Evolutionary conservation across 225 moss, liverwort and hornwort genomes (phyloP).

Genomic region (Bryum argenteum): DNA sequence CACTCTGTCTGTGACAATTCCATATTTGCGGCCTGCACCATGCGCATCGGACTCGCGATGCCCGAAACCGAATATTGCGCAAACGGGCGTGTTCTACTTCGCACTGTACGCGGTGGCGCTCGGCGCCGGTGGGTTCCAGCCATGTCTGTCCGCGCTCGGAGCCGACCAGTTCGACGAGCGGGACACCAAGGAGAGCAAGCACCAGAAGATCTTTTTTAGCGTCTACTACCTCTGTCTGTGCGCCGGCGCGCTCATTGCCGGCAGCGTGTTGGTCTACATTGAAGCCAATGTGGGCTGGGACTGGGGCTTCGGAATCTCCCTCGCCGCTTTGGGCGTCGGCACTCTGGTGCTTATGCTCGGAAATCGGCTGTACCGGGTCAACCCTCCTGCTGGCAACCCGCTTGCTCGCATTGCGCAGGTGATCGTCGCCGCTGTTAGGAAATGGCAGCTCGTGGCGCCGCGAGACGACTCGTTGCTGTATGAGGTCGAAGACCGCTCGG

Average conservation of each 20-base stretch:
- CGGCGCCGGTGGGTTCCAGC: constrained; percentile 78
- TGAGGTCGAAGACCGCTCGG: constrained; percentile 37
- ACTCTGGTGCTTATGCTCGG: constrained; percentile 57
- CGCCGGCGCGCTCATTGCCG: constrained; percentile 61
- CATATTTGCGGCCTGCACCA: constrained; percentile 33
- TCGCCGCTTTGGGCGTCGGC: constrained; percentile 45
- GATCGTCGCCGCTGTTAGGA: constrained; percentile 57
- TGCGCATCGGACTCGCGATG: constrained; percentile 47
- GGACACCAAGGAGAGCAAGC: constrained; percentile 65
- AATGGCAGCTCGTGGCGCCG: constrained; percentile 48
- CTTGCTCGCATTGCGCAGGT: constrained; percentile 70
- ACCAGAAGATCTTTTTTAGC: constrained; percentile 77
- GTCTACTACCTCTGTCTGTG: constrained; percentile 72
- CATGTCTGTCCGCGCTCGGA: constrained; percentile 75
- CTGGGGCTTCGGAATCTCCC: constrained; percentile 74
- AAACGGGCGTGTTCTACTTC: constrained; percentile 62
- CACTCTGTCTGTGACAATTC: constrained; percentile 48
- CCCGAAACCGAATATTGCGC: constrained; percentile 33
- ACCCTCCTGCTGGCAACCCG: constrained; percentile 61
- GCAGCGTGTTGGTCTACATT: constrained; percentile 70
- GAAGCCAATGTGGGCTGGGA: constrained; percentile 85
- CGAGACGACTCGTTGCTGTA: constrained; percentile 41
- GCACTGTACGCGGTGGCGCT: constrained; percentile 73
- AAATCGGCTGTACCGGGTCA: constrained; percentile 56
- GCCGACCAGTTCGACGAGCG: constrained; percentile 86